Evolutionary conservation across 2,329 filamentous ascomycete species (phyloP), one percentile per base, ranked within the genome.

Genomic region (Zalaria sp.): DNA sequence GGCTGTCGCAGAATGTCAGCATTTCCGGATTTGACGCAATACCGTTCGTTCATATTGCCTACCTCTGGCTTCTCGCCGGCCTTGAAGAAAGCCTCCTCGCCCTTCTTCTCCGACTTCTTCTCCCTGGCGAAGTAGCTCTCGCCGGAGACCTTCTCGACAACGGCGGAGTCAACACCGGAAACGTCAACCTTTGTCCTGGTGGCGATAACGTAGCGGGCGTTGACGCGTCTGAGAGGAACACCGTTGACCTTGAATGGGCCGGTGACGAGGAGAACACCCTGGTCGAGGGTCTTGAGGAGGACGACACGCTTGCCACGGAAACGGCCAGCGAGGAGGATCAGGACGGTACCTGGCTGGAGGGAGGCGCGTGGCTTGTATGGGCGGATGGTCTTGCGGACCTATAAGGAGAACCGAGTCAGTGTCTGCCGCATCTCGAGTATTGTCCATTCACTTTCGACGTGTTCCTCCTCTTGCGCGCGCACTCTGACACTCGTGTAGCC

Each of bases 171-270:
- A 58, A 98, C 71, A 62, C 86, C 85, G 54, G 75, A 72, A 61
- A 98, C 69, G 66, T 89, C 81, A 62, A 93, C 76, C 71, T 81
- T 84, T 65, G 81, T 79, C 60, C 81, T 86, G 61, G 85, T 93
- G 63, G 84, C 85, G 66, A 93, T 93, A 65, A 93, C 85, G 72
- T 91, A 93, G 71, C 84, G 81, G 66, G 85, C 75, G 75, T 93
- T 93, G 66, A 93, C 84, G 69, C 75, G 80, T 72, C 91, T 83
- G 63, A 98, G 82, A 58, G 91, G 91, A 55, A 98, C 91, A 70
- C 91, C 91, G 76, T 98, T 98, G 75, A 98, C 83, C 83, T 96
- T 98, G 84, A 96, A 98, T 66, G 91, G 91, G 61, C 91, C 91
- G 65, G 91, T 98, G 62, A 98, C 87, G 67, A 98, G 86, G 68